These are phyloP conservation scores for Botrytis aclada DNA, from an alignment of 2,329 filamentous ascomycete genomes.

Conservation along the genomic window DNA sequence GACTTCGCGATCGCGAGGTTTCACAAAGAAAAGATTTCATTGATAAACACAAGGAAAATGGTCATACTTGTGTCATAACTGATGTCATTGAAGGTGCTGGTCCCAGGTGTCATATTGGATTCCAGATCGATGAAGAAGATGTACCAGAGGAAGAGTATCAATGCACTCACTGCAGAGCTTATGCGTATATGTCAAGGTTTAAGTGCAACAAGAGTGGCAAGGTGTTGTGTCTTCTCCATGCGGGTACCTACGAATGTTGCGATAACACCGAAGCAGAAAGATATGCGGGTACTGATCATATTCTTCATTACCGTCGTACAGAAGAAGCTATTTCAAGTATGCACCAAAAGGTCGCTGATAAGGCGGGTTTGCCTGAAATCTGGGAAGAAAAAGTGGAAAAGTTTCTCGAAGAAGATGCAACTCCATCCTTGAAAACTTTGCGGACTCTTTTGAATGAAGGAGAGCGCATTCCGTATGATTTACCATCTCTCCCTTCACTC, in stretches of 20 bases:
- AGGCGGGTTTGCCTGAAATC: conserved; percentile 76
- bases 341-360: conserved; percentile 77
- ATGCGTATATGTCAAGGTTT: conserved; percentile 86
- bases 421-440: conserved; percentile 80
- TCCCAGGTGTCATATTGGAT: conserved; percentile 54
- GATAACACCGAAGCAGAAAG: conserved; percentile 63
- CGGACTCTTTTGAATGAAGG: conserved; percentile 85
- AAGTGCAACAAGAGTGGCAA: conserved; percentile 80
- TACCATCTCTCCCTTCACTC: conserved; percentile 77
- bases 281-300: conserved; percentile 67
- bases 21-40: conserved; percentile 66
- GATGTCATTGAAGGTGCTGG: conserved; percentile 34
- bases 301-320: conserved; percentile 72
- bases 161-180: conserved; percentile 88
- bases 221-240: conserved; percentile 77
- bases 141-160: conserved; percentile 90
- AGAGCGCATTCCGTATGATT: conserved; percentile 89
- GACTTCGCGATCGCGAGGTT: conserved; percentile 72
- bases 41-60: conserved; percentile 57
- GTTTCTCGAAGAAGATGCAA: conserved; percentile 77
- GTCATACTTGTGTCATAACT: conserved; percentile 35
- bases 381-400: conserved; percentile 92
- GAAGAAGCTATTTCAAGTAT: conserved; percentile 65
- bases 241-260: conserved; percentile 78
- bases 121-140: conserved; percentile 67